Evolutionary conservation across 129 eudicot genomes (phyloP), one percentile per base, ranked within the genome.

Genomic region (Chrysanthemum lavandulifolium): DNA sequence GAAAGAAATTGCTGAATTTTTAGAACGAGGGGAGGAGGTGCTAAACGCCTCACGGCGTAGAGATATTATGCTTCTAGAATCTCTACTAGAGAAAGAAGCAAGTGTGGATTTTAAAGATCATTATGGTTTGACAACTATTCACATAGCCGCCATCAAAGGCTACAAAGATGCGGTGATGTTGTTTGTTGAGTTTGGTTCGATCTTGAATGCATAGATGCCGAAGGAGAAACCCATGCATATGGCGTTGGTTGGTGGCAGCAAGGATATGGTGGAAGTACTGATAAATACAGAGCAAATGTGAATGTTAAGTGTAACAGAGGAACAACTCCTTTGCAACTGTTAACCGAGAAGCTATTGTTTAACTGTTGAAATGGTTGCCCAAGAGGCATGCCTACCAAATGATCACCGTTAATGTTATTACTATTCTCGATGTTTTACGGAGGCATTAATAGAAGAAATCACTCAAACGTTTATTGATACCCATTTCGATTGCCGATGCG

Each of bases 121-220:
- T 45, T 84, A 90, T 55, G 97, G 91, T 18, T 29, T 87, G 69
- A 75, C 83, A 0, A 82, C 97, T 4, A 86, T 90, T 15, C 97
- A 90, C 31, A 80, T 72, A 56, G 94, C 97, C 4, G 88, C 96
- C 3, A 81, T 87, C 13, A 87, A 90, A 73, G 94, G 94, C 21
- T 71, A 87, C 69, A 87, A 83, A 71, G 91, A 87, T n/a, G 94
- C 52, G 16, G 87, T 83, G 61, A 85, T 85, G 94, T 74, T 87
- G 78, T 80, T 90, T 50, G 89, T 78, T 13, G 94, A 87, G 80
- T 87, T 77, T 29, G 94, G 94, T 10, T 84, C 89, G 76, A 80
- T 65, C 27, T 90, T 54, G 89, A 90, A 51, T 72, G 69, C 64
- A 72, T 21, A 7, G 97, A 90, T 18, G 56, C 29, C 1, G 91